Conservation (phyloP, 2,329 filamentous ascomycete genomes). For the Hypoxylon sp. region DNA sequence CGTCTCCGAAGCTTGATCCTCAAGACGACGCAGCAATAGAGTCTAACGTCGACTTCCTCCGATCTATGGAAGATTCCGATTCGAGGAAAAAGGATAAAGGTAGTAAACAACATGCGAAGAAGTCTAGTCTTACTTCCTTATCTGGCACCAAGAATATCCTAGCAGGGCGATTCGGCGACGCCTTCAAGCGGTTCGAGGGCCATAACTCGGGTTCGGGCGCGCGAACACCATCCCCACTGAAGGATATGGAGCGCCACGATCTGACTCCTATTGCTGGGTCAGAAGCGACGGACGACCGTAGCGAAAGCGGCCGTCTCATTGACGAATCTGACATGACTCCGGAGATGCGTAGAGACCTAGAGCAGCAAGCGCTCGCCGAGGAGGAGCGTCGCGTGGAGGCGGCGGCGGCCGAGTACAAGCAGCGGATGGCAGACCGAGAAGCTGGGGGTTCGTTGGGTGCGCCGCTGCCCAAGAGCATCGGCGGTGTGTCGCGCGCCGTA, state of each 20-base stretch:
- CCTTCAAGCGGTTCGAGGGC: slow-evolving; percentile 88
- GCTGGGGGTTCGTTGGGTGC: slow-evolving; percentile 47
- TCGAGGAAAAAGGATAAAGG: slow-evolving; percentile 62
- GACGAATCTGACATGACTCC: slow-evolving; percentile 78
- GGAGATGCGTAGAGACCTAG: slow-evolving; percentile 88
- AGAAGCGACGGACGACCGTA: slow-evolving; percentile 73
- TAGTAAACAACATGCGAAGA: slow-evolving; percentile 69
- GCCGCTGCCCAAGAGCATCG: slow-evolving; percentile 62
- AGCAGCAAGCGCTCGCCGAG: slow-evolving; percentile 79
- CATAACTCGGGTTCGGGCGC: slow-evolving; percentile 48
- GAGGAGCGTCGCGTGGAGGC: slow-evolving; percentile 91
- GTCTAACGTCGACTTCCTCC: slow-evolving; percentile 84
- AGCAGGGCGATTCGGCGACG: slow-evolving; percentile 90
- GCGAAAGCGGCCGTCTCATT: slow-evolving; percentile 70
- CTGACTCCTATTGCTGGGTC: slow-evolving; percentile 79
- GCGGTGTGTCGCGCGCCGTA: slow-evolving; percentile 71
- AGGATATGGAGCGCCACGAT: slow-evolving; percentile 57
- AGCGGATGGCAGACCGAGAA: slow-evolving; percentile 72
- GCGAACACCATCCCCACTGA: slow-evolving; percentile 59
- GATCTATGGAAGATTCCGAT: slow-evolving; percentile 74
- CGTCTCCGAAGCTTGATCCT: slow-evolving; percentile 54
- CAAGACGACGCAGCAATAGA: slow-evolving; percentile 72
- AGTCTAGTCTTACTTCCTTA: slow-evolving; percentile 75
- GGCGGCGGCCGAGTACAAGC: slow-evolving; percentile 87
- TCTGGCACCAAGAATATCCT: slow-evolving; percentile 82